Evolutionary conservation across 805 yeast species (phyloP).

Genomic region (Yarrowia sp.): DNA sequence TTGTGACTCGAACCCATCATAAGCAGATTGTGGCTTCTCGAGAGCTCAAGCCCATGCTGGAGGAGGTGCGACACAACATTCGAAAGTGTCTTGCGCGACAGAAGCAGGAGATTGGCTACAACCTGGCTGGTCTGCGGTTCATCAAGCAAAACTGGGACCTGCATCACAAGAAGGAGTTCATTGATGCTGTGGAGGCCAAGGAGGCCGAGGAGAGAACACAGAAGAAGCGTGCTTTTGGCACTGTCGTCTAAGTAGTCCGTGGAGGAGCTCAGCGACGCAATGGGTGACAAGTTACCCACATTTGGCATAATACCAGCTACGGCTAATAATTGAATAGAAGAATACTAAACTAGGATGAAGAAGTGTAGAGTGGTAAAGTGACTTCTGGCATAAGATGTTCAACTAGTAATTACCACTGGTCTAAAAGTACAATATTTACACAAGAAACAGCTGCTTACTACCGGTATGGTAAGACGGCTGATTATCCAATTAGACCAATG

Average conservation of each 20-base stretch:
- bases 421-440: too few species aligned
- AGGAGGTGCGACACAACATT: slow-evolving; percentile 66
- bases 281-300: too few species aligned
- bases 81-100: slow-evolving; percentile 62
- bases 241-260: neutral
- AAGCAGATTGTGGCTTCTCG: slow-evolving; percentile 69
- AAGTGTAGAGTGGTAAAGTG: too few species aligned
- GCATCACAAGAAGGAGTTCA: slow-evolving; percentile 73
- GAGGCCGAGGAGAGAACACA: slow-evolving; percentile 61
- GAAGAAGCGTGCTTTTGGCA: slow-evolving; percentile 70
- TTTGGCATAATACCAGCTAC: too few species aligned
- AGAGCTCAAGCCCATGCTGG: slow-evolving; percentile 65
- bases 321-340: neutral
- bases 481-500: too few species aligned
- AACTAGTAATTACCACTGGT: too few species aligned
- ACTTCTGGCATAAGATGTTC: too few species aligned
- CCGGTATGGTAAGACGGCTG: too few species aligned
- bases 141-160: slow-evolving; percentile 79
- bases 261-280: too few species aligned
- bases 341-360: neutral
- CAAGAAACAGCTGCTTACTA: too few species aligned
- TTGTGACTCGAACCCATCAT: slow-evolving; percentile 74
- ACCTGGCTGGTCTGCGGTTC: slow-evolving; percentile 80
- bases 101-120: slow-evolving; percentile 74
- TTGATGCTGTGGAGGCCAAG: slow-evolving; percentile 68